Evolutionary conservation across 192 early-diverging fungal genomes (phyloP).

Genomic region (Umbelopsis sp.): DNA sequence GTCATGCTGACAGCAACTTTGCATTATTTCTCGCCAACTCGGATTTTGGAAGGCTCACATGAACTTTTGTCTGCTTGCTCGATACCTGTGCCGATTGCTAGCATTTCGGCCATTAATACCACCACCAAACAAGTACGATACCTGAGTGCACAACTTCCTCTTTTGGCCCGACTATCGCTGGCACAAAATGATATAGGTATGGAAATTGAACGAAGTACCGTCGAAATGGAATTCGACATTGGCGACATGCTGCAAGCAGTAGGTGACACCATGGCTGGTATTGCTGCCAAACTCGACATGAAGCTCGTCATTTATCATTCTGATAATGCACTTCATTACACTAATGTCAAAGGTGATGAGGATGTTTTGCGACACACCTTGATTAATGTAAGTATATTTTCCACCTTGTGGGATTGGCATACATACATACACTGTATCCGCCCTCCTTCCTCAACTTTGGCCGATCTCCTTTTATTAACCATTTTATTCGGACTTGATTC

Average conservation of each 20-base stretch:
- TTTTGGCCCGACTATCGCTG: conserved; percentile 42
- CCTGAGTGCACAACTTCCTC: conserved; percentile 46
- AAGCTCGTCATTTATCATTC: conserved; percentile 59
- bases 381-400: conserved; percentile 45
- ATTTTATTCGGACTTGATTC: neutral
- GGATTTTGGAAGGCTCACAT: conserved; percentile 44
- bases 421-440: too few species aligned
- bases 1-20: conserved; percentile 48
- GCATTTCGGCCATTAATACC: conserved; percentile 54
- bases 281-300: conserved; percentile 51
- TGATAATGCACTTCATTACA: conserved; percentile 53
- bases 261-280: conserved; percentile 59
- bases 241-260: conserved; percentile 58
- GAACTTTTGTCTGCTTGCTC: conserved; percentile 59
- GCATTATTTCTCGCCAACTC: conserved; percentile 51
- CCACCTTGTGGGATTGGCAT: neutral
- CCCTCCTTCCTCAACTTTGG: too few species aligned
- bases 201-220: conserved; percentile 11
- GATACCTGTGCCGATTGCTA: conserved; percentile 53
- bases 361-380: conserved; percentile 52
- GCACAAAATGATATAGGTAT: conserved; percentile 38
- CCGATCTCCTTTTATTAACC: neutral
- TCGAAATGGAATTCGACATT: conserved; percentile 49
- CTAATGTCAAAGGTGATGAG: conserved; percentile 53
- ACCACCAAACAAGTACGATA: conserved; percentile 55